Evolutionary conservation across 1,284 basidiomycete genomes (phyloP), one percentile per base, ranked within the genome.

Genomic region (Pholiota adiposa): DNA sequence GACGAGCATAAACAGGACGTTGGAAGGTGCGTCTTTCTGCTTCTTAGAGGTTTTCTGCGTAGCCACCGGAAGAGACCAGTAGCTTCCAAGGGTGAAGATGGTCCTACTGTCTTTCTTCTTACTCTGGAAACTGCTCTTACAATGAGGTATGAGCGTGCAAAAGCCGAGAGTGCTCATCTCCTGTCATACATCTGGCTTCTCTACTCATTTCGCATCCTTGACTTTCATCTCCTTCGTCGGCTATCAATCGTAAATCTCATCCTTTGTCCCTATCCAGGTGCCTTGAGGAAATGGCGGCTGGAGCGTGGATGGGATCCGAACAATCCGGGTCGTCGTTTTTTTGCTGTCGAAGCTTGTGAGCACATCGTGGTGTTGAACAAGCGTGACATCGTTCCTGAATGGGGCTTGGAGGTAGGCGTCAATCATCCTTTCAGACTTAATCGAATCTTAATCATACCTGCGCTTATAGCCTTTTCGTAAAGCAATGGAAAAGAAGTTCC

Each of bases 321-420:
- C 63, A 70, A 77, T 63, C 73, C 75, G 51, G 69, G 65, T 41
- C 71, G 73, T 54, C 73, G 75, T 61, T 69, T 74, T 51, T 64
- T 75, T 49, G 73, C 70, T 58, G 69, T 67, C 23, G 73, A 74
- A 56, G 78, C 86, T 51, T 90, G 91, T 68, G 90, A 96, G 75
- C 90, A 92, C 54, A 83, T 99, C 40, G 87, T 99, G 43, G 92
- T 98, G 4, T 87, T 98, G 68, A 97, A 94, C 68, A 98, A 98
- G 78, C 84, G 90, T 41, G 97, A 99, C 76, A 79, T 98, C 46
- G 93, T 97, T 4, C 89, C 96, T 50, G 80, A 84, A 63, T 88
- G 89, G 82, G 93, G 94, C 31, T 85, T 96, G 67, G 84, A 91
- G 81, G 96, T 96, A 67, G 65, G 84, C 72, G 40, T 41, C 60